Evolutionary conservation across 1,139 yeast genomes (phyloP).

Genomic region (Lodderomyces oxycetoniae): DNA sequence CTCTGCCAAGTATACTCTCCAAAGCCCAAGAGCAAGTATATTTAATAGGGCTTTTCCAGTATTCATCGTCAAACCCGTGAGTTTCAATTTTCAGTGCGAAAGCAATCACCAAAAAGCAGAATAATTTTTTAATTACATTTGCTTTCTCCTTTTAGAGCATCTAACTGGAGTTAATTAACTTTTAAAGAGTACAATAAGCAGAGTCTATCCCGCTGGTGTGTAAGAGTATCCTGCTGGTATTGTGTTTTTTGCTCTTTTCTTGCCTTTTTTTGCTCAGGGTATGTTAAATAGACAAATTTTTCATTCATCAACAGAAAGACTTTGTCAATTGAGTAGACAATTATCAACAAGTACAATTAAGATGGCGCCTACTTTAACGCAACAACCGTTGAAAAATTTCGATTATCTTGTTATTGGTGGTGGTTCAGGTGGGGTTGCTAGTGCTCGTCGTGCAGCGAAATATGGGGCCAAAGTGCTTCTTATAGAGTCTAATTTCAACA

Average conservation of each 20-base stretch:
- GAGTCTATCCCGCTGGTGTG: too few species aligned
- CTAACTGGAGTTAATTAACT: too few species aligned
- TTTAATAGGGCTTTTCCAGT: too few species aligned
- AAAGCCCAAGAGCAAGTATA: too few species aligned
- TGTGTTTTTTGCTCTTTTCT: background rate
- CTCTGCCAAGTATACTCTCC: too few species aligned
- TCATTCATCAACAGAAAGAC: conserved; percentile 12
- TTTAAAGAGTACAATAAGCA: too few species aligned
- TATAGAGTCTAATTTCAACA: conserved; percentile 63
- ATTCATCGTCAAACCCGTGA: too few species aligned
- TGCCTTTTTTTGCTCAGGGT: conserved; percentile 2
- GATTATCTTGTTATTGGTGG: conserved; percentile 96
- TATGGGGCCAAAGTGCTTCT: conserved; percentile 86
- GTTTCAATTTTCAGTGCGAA: too few species aligned
- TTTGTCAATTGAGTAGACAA: conserved; percentile 24
- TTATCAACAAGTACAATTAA: conserved; percentile 14
- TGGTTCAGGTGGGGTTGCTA: conserved; percentile 99
- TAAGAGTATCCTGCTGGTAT: too few species aligned
- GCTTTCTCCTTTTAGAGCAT: too few species aligned
- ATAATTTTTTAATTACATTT: too few species aligned
- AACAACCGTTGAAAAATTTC: conserved; percentile 49
- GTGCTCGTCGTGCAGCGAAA: conserved; percentile 93
- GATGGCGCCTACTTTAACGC: conserved; percentile 44
- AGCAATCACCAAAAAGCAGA: too few species aligned
- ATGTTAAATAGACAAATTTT: conserved; percentile 11